Base-by-base conservation (phyloP, 192 early-diverging fungal genomes). In the Pilobolus umbonatus region DNA sequence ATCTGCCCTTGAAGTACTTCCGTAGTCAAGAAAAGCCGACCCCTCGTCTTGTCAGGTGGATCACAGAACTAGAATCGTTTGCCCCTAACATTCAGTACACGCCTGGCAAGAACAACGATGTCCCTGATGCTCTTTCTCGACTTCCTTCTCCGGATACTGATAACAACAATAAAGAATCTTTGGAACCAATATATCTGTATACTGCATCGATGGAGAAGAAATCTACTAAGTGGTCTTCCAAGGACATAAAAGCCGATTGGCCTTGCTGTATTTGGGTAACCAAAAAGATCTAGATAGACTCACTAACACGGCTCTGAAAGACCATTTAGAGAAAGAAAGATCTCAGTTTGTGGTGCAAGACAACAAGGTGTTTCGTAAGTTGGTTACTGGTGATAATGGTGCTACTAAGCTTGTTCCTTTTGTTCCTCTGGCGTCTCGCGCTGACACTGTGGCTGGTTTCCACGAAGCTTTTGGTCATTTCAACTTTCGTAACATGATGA, bases 1-100 rank as follows among this genome's bases (percentile, higher is more conserved):
- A 46, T 46, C 30, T 58, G 2, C 56, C 56, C 1, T 32, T 58
- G 5, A 25, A 58, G 8, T 58, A 46, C 26, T 46, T 58, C 30
- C 5, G 30, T 3, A 34, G 28, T 9, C 42, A 58, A 25, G 31
- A n/a, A 3, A 58, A 58, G 22, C 56, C 56, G 0, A 44, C 56
- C 5, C 11, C 28, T 9, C 14, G 35, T 21, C 32, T 59, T 3
- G 32, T 59, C 0, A 17, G 45, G 36, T 59, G 57, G 57, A 48
- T 59, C 2, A 7, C 29, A 10, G 34, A 59, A 28, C 17, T 48
- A 1, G 57, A 59, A 38, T 10, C 25, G 29, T 59, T 38, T 38
- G 34, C 42, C 24, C 46, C 57, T 0, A 19, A 25, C 11, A 59
- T 59, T 4, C 3, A 22, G 19, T 59, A 59, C 17, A 59, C 35